Base-by-base conservation (phyloP, 305 asterid species). In the Euphrasia arctica region DNA sequence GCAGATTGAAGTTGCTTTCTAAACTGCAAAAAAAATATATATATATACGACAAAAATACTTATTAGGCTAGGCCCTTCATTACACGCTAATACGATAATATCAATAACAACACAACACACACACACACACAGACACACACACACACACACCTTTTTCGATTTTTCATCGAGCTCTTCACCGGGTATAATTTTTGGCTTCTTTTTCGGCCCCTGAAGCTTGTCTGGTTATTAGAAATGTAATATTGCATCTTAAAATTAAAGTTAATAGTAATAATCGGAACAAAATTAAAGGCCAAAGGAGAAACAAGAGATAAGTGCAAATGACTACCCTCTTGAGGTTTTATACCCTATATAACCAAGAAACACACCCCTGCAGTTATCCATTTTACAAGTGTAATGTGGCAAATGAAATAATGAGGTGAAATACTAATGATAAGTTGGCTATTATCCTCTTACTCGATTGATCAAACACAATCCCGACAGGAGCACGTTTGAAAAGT, bases 401-500 rank as follows among this genome's bases (percentile, higher is more conserved):
- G 18, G 42, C 36, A 15, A 65, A 34, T 49, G 47, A 39, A 10
- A 47, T 50, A 0, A n/a, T 11, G 6, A 54, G 41, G 14, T 29
- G 27, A 66, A 57, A 25, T 27, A 2, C 31, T 54, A 29, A 54
- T 60, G 42, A 11, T 27, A 39, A 32, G 69, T 43, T 45, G 58
- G 39, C 49, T 39, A 58, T 64, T 43, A 29, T 47, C 15, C 7
- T 54, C 78, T 75, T 65, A 87, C 97, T 85, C 64, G 63, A 9
- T 43, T 72, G 82, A 76, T 90, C 94, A 61, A 85, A 90, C 62
- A 78, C 78, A 65, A 86, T 83, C 65, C 97, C 96, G 13, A 34
- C 69, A 3, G 97, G 94, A 70, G 97, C 95, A 42, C 49, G 75
- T 79, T 64, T 83, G 75, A 93, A 88, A 48, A 93, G 79, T 60